Base-by-base conservation (phyloP, 2,329 filamentous ascomycete genomes). In the Xylariaceae sp. region DNA sequence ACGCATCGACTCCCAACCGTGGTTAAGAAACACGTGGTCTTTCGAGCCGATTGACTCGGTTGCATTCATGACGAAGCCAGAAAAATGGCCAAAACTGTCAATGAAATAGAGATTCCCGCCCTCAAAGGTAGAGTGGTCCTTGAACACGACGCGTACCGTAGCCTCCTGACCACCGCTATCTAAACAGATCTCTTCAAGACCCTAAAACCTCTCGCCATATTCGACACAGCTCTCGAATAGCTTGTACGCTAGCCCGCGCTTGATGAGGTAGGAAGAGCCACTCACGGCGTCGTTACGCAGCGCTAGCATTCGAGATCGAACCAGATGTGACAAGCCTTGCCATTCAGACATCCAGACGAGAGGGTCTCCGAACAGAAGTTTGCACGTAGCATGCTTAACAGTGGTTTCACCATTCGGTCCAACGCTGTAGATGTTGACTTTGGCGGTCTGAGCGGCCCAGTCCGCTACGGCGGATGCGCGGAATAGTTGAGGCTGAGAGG, bases 11-110 rank as follows among this genome's bases (percentile, higher is more conserved):
- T 37, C 33, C 46, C 46, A 49, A 3, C 44, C 44, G 23, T 46
- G 44, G 32, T 46, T 46, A 19, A 46, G 16, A 16, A 29, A 46
- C 11, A 46, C 38, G 17, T 46, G 21, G 16, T 27, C 12, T n/a
- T 32, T 33, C 14, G 22, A 33, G 19, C 34, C 27, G 11, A 33
- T 22, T 3, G 25, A 33, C 19, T 40, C 38, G 11, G 25, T 32
- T 16, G 25, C 38, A 17, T 46, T 46, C 44, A 43, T 47, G 14
- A 43, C 38, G 32, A 47, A 47, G 22, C 40, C 45, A 5, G 40
- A 32, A 8, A 43, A 16, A 19, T 42, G 40, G 19, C 36, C 40
- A 4, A 43, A 25, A 25, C 40, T 40, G 17, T 47, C 45, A 17
- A 34, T 40, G 17, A 22, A 29, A 23, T 39, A 40, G 16, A 40